Conservation (phyloP, 768 basidiomycete genomes). For the Lactarius evosmus region DNA sequence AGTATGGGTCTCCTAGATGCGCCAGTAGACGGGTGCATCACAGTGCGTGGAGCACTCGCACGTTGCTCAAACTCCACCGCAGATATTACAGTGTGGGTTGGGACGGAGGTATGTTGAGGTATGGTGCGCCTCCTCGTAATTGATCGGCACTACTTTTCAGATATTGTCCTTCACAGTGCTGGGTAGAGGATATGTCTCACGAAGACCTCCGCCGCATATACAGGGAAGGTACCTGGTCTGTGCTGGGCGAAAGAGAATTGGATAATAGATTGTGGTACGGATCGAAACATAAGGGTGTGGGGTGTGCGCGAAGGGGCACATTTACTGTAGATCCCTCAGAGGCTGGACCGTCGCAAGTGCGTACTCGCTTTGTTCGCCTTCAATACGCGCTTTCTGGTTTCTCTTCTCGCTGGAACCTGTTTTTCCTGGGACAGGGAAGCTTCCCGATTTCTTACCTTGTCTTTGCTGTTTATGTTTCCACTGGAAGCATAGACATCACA, state of each 20-base stretch:
- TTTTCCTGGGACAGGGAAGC: slow-evolving; percentile 81
- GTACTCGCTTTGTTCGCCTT: slow-evolving; percentile 1
- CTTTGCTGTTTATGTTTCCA: slow-evolving; percentile 7
- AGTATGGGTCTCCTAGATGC: too few relatives aligned
- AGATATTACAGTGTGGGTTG: slow-evolving; percentile 18
- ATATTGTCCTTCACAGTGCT: slow-evolving; percentile 83
- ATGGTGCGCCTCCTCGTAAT: neutral
- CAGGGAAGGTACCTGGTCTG: slow-evolving; percentile 80
- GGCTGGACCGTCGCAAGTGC: slow-evolving; percentile 42
- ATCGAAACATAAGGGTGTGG: slow-evolving; percentile 84
- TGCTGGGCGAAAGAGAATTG: slow-evolving; percentile 64
- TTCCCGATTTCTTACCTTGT: slow-evolving; percentile 34
- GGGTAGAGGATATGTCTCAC: slow-evolving; percentile 51
- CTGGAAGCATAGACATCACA: slow-evolving; percentile 93
- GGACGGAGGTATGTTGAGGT: too few relatives aligned
- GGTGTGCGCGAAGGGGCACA: slow-evolving; percentile 38
- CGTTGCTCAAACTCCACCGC: slow-evolving; percentile 15
- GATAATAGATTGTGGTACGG: slow-evolving; percentile 77
- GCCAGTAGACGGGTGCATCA: too few relatives aligned
- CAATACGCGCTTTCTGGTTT: neutral
- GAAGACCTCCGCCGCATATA: slow-evolving; percentile 68
- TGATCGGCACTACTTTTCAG: slow-evolving; percentile 38
- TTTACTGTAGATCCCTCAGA: slow-evolving; percentile 32
- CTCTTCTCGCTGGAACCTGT: slow-evolving; percentile 50
- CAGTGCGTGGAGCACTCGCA: slow-evolving; percentile 12